Base-by-base conservation (phyloP, 2,329 filamentous ascomycete species). In the Fusarium udum region DNA sequence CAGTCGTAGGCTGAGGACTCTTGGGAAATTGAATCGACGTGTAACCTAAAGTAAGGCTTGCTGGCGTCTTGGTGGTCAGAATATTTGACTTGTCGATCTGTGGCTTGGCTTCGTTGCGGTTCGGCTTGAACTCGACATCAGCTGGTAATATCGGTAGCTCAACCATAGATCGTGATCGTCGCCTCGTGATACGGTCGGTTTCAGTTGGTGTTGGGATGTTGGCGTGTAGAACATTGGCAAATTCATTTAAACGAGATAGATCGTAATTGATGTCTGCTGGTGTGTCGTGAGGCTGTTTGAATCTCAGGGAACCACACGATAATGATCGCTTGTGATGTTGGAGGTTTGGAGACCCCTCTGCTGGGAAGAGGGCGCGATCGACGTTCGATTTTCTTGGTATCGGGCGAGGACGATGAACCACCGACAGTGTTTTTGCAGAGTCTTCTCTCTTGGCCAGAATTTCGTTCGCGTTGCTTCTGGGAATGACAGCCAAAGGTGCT, bases 321-420 rank as follows among this genome's bases (percentile, higher is more conserved):
- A 85, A 86, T 51, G 83, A 86, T 43, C 88, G 83, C 69, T 82
- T 84, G 71, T 87, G 87, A 13, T 79, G 77, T 26, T 82, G 81
- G 18, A 83, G 57, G 34, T 75, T 73, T 26, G 76, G 75, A 82
- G 40, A 83, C 61, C 76, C 75, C 46, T 88, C 84, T 13, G 83
- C 82, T 7, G 86, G 83, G 78, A 87, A 87, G 39, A 87, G 80
- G 53, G 83, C 82, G 48, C 86, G 82, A 71, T 88, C 85, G 15
- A 84, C 79, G 32, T 83, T 82, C 6, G 79, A 78, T 40, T 85
- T 86, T 58, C 88, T 83, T 10, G 88, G 87, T 61, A 90, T 87
- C 6, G 88, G 88, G 37, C 88, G 83, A 5, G 88, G 88, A 10
- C 88, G 84, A 76, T 90, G 82, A 11, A 90, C 82, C 26, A 90